Percentiles rank a stretch among this genome's conserved stretches.
Evolutionary conservation across 176 grass and related monocot species (phyloP).

Genomic region (Melocanna baccifera): DNA sequence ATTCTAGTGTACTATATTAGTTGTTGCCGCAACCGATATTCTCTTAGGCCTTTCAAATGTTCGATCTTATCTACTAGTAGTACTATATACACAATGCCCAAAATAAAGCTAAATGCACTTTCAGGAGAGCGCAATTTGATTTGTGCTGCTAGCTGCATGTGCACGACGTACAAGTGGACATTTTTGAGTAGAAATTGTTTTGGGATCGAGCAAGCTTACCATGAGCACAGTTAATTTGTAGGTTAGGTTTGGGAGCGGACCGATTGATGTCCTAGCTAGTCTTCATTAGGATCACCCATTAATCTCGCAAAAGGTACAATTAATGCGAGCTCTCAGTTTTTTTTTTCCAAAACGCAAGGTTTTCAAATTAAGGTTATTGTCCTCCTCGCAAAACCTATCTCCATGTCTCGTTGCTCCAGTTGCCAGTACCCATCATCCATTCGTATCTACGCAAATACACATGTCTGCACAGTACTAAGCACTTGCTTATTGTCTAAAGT

Average conservation of each 20-base stretch:
- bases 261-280: not conserved
- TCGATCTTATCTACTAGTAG: not conserved
- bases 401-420: not conserved
- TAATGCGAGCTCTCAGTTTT: not conserved
- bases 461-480: not conserved
- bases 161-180: not conserved
- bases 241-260: not conserved
- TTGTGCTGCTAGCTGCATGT: not conserved
- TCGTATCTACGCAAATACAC: not conserved
- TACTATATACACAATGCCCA: not conserved
- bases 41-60: not conserved
- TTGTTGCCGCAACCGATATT: not conserved
- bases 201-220: not conserved
- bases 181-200: not conserved
- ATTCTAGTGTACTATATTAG: not conserved
- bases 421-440: not conserved
- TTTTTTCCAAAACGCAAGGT: not conserved
- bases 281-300: not conserved
- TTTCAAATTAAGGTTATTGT: not conserved
- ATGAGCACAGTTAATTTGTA: not conserved
- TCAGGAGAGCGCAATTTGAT: not conserved
- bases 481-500: not conserved
- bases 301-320: not conserved
- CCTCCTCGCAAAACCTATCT: not conserved
- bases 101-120: not conserved